phyloP scores from a whole-genome alignment of 1,284 basidiomycete species.

The Cryptococcus sp. region DNA sequence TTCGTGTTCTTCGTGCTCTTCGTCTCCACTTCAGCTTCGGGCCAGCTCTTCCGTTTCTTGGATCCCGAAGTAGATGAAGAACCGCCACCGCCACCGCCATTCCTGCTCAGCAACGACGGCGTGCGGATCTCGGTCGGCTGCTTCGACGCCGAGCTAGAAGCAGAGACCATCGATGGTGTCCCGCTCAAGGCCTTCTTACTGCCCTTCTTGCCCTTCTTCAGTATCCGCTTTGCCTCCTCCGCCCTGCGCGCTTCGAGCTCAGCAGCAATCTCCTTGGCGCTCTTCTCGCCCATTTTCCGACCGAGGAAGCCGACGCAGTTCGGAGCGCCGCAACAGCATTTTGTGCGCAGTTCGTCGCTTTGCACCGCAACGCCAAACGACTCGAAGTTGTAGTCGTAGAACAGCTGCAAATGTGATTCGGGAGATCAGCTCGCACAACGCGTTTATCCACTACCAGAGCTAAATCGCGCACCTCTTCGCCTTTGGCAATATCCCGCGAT shows the following conservation, averaged over 20 bases:
- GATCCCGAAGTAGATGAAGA: neutral
- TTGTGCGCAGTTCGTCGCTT: slow-evolving; percentile 38
- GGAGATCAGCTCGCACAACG: neutral
- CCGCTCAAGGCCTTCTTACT: slow-evolving; percentile 5
- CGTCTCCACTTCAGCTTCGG: neutral
- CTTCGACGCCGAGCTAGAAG: neutral
- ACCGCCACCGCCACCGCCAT: neutral
- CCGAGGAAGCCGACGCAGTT: slow-evolving; percentile 52
- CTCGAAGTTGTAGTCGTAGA: slow-evolving; percentile 54
- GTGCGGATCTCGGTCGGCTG: neutral
- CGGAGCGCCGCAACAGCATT: slow-evolving; percentile 51
- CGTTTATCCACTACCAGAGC: neutral
- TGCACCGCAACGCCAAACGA: slow-evolving; percentile 38
- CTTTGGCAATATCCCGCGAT: slow-evolving; percentile 50
- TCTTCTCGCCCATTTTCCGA: slow-evolving; percentile 36
- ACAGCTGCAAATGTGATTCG: slow-evolving; percentile 25
- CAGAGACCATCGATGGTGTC: neutral
- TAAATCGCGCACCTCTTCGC: slow-evolving; percentile 50
- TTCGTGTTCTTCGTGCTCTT: slow-evolving; percentile 2
- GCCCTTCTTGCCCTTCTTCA: slow-evolving; percentile 12
- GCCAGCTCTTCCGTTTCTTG: neutral
- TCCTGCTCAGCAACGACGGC: neutral
- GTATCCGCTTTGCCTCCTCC: slow-evolving; percentile 1
- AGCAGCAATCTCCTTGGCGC: slow-evolving; percentile 26
- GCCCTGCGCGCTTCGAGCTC: slow-evolving; percentile 16